These are phyloP conservation scores for Oryza brachyantha DNA, from an alignment of 176 grass and related monocot species.

Conservation along the genomic window DNA sequence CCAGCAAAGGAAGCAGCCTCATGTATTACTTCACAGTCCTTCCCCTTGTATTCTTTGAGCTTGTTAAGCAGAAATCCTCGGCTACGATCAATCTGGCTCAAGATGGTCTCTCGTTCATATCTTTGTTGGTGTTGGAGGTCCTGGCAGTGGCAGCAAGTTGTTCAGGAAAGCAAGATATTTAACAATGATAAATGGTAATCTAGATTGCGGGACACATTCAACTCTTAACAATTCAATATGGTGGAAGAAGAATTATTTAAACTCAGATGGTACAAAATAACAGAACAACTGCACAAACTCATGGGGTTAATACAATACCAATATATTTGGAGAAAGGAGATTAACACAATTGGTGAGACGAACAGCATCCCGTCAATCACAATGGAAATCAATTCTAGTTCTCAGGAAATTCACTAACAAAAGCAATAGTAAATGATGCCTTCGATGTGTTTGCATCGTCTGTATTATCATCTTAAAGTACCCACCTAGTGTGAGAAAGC, in stretches of 20 bases:
- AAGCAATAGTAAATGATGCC: neutral
- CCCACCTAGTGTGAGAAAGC: neutral
- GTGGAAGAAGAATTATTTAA: neutral
- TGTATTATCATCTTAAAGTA: neutral
- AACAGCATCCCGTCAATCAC: neutral
- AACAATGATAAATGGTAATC: neutral
- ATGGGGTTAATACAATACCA: neutral
- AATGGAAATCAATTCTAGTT: neutral
- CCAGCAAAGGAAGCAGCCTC: constrained; percentile 72
- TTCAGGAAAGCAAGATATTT: neutral
- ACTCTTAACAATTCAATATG: neutral
- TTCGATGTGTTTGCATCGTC: neutral
- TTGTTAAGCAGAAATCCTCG: constrained; percentile 56
- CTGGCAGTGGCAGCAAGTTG: constrained; percentile 25
- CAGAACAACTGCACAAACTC: neutral
- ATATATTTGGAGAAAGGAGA: neutral
- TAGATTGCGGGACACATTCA: neutral
- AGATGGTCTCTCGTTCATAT: constrained; percentile 66
- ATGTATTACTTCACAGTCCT: constrained; percentile 73
- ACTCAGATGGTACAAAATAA: neutral
- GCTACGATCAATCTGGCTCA: constrained; percentile 73
- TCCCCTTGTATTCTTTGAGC: constrained; percentile 76
- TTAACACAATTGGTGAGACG: neutral
- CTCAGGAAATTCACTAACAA: neutral
- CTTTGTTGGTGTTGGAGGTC: constrained; percentile 84